These are phyloP conservation scores for Phytopythium vexans DNA, from an alignment of 352 stramenopile genomes.

Conservation along the genomic window DNA sequence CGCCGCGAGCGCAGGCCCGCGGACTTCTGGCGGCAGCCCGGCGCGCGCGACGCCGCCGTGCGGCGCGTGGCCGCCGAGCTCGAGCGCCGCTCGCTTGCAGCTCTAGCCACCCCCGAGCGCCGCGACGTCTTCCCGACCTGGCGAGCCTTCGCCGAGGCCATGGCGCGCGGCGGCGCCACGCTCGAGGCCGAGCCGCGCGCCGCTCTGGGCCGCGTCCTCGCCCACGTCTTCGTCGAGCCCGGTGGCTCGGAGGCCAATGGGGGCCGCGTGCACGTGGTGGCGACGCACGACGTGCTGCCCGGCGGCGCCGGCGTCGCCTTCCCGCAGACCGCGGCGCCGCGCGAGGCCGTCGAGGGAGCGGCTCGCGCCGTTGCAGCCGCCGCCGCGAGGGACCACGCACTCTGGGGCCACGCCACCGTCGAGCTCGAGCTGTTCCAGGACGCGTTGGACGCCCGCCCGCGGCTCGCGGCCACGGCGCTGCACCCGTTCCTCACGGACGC, in stretches of 20 bases:
- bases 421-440: slow-evolving; percentile 79
- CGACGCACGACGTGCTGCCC: slow-evolving; percentile 60
- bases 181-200: slow-evolving; percentile 65
- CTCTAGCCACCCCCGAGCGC: slow-evolving; percentile 22
- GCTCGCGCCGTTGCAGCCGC: slow-evolving; percentile 42
- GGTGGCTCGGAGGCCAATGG: slow-evolving; percentile 21
- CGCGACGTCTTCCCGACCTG: slow-evolving; percentile 64
- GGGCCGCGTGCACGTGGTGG: slow-evolving; percentile 49
- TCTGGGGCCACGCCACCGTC: slow-evolving; percentile 84
- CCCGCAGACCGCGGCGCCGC: slow-evolving; percentile 73
- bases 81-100: slow-evolving; percentile 34
- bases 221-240: slow-evolving; percentile 80
- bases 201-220: slow-evolving; percentile 46
- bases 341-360: slow-evolving; percentile 67
- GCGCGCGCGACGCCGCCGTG: slow-evolving; percentile 52
- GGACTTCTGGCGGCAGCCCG: slow-evolving; percentile 73
- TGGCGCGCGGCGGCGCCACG: slow-evolving; percentile 70
- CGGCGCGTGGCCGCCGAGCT: slow-evolving; percentile 57
- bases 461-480: slow-evolving; percentile 74
- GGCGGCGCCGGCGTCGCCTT: slow-evolving; percentile 58
- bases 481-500: slow-evolving; percentile 79
- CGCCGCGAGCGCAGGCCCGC: slow-evolving; percentile 52
- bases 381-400: slow-evolving; percentile 29
- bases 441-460: slow-evolving; percentile 24
- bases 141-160: slow-evolving; percentile 47